These are phyloP conservation scores for Talaromyces sp. DNA, from an alignment of 2,329 filamentous ascomycete species.

Conservation along the genomic window DNA sequence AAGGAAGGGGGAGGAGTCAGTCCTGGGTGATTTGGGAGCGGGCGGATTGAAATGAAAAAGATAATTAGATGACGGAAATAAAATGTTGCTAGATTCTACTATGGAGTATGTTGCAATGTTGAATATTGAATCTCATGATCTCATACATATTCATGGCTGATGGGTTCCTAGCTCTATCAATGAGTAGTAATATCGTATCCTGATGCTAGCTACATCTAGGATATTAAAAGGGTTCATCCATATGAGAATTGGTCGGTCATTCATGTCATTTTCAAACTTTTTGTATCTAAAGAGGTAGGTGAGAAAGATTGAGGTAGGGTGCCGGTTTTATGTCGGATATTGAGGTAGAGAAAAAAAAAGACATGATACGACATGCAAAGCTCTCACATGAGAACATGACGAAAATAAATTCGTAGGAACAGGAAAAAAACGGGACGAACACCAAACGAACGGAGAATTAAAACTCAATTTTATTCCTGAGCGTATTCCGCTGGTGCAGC, in stretches of 20 bases:
- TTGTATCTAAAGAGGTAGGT: constrained; percentile 9
- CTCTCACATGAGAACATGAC: constrained; percentile 19
- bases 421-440: constrained; percentile 7
- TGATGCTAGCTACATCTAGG: not conserved
- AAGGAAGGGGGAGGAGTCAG: constrained; percentile 22
- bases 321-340: constrained; percentile 12
- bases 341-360: constrained; percentile 8
- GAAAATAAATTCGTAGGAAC: constrained; percentile 18
- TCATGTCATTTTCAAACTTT: constrained; percentile 21
- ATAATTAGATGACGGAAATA: constrained; percentile 8
- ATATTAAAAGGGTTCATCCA: not conserved
- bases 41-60: not conserved
- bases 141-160: not conserved
- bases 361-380: constrained; percentile 21
- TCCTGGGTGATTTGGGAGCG: not conserved
- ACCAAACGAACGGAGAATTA: constrained; percentile 28
- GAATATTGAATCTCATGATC: not conserved
- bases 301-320: not conserved
- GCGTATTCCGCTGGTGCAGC: constrained; percentile 43
- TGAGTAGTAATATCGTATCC: not conserved
- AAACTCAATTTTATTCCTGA: constrained; percentile 47
- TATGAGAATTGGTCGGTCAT: constrained; percentile 15
- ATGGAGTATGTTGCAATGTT: constrained; percentile 4
- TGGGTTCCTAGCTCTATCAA: not conserved
- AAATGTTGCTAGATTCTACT: constrained; percentile 6